phyloP scores from a whole-genome alignment of 768 basidiomycete species.

The Lactarius hatsudake region DNA sequence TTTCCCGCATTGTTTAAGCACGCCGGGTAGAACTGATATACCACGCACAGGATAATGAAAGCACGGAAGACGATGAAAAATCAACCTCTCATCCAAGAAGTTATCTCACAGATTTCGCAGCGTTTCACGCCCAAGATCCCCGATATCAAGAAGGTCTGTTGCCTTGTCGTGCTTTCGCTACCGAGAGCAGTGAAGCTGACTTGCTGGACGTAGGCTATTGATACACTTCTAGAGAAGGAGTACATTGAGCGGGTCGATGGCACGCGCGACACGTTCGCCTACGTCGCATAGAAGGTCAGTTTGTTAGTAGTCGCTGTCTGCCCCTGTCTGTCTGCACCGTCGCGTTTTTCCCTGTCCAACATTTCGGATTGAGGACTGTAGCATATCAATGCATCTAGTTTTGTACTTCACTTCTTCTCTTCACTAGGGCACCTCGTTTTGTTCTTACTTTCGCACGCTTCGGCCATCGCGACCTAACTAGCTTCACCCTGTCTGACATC shows the following conservation, averaged over 20 bases:
- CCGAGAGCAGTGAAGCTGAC: slow-evolving; percentile 1
- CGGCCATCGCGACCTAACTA: not conserved
- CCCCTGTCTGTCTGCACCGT: not conserved
- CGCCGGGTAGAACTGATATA: slow-evolving; percentile 21
- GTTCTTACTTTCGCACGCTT: not conserved
- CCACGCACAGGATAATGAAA: slow-evolving; percentile 79
- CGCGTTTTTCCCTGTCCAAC: slow-evolving; percentile 1
- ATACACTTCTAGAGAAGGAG: slow-evolving; percentile 91
- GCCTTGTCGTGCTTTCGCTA: not conserved
- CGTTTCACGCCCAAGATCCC: slow-evolving; percentile 91
- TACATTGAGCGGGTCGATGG: slow-evolving; percentile 95
- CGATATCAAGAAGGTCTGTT: slow-evolving; percentile 87
- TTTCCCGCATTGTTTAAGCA: not conserved
- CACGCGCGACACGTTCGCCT: slow-evolving; percentile 84
- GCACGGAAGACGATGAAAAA: slow-evolving; percentile 95
- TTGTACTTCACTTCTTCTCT: slow-evolving; percentile 1
- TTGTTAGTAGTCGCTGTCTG: not conserved
- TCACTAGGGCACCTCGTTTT: not conserved
- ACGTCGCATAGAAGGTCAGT: slow-evolving; percentile 53
- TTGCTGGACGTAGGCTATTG: slow-evolving; percentile 65
- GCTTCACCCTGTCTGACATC: no score
- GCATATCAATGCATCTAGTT: slow-evolving; percentile 23
- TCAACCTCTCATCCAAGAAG: slow-evolving; percentile 84
- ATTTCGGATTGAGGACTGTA: slow-evolving; percentile 21
- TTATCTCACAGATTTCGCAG: slow-evolving; percentile 83